Conservation (phyloP, 441 rosid species). For the Eruca vesicaria region DNA sequence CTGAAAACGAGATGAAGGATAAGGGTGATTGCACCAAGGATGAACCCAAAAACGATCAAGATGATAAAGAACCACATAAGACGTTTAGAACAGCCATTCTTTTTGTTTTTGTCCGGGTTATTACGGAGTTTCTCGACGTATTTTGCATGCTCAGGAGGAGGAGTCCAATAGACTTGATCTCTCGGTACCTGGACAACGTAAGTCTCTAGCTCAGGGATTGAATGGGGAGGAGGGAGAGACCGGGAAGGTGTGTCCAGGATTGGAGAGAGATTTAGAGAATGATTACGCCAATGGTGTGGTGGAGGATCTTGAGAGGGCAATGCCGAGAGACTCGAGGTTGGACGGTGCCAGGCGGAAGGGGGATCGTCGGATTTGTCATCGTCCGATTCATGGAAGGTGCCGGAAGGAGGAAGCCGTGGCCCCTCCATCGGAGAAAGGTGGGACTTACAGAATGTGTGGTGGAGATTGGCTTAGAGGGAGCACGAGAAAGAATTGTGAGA, state of each 20-base stretch:
- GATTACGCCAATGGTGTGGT: constrained; percentile 28
- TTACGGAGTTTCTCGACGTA: constrained; percentile 32
- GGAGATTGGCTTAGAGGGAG: constrained; percentile 19
- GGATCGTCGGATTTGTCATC: constrained; percentile 39
- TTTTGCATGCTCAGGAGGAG: constrained; percentile 51
- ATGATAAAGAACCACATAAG: constrained; percentile 29
- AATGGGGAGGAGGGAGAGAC: constrained; percentile 33
- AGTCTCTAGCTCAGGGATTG: constrained; percentile 44
- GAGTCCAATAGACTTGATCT: constrained; percentile 66
- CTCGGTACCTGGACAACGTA: constrained; percentile 60
- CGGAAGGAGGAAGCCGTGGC: constrained; percentile 36
- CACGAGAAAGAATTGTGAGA: constrained; percentile 21
- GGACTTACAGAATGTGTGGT: constrained; percentile 25
- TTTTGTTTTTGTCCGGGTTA: constrained; percentile 24
- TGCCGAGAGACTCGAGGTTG: constrained; percentile 32
- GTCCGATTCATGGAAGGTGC: constrained; percentile 23
- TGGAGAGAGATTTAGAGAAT: constrained; percentile 31
- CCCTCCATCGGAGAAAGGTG: constrained; percentile 38
- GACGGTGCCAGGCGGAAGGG: constrained; percentile 34
- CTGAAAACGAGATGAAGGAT: constrained; percentile 13
- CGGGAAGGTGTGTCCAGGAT: not conserved
- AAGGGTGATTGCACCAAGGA: constrained; percentile 24
- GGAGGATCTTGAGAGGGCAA: constrained; percentile 28
- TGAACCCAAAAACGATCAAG: constrained; percentile 20
- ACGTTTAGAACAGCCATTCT: constrained; percentile 7